Conservation (phyloP, 2,329 filamentous ascomycete genomes). For the Cladosporium sp. region DNA sequence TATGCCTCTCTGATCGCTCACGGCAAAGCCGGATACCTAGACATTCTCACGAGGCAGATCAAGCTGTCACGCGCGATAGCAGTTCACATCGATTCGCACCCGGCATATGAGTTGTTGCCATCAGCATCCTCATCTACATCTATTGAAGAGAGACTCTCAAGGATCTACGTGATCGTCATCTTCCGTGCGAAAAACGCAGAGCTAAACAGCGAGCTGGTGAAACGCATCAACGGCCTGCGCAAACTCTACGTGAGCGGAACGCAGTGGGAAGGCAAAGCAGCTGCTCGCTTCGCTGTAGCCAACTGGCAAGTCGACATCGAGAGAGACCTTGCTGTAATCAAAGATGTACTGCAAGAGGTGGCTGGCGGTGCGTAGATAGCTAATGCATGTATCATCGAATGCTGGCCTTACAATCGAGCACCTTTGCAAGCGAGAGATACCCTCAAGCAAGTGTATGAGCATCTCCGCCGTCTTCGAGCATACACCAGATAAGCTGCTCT, state of each 20-base stretch:
- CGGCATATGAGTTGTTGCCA: constrained; percentile 68
- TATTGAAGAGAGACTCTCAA: constrained; percentile 45
- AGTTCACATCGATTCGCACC: constrained; percentile 59
- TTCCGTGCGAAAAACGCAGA: constrained; percentile 69
- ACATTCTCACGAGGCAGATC: constrained; percentile 72
- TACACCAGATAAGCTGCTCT: neutral
- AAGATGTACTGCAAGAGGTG: constrained; percentile 53
- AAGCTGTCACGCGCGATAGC: constrained; percentile 68
- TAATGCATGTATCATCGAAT: neutral
- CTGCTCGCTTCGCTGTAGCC: constrained; percentile 79
- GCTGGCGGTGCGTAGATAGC: neutral
- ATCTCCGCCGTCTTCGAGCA: neutral
- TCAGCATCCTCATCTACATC: constrained; percentile 31
- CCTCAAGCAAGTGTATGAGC: neutral
- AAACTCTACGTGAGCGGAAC: constrained; percentile 84
- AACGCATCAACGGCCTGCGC: constrained; percentile 69
- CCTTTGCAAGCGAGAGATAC: neutral
- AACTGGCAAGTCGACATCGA: constrained; percentile 77
- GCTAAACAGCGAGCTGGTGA: constrained; percentile 67
- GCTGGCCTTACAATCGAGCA: neutral
- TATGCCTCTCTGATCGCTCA: constrained; percentile 78
- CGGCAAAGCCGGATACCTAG: constrained; percentile 66
- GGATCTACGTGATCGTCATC: constrained; percentile 70
- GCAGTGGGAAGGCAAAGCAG: constrained; percentile 69
- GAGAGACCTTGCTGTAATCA: constrained; percentile 66